Conservation (phyloP, 192 early-diverging fungal genomes). For the Backusella circina region DNA sequence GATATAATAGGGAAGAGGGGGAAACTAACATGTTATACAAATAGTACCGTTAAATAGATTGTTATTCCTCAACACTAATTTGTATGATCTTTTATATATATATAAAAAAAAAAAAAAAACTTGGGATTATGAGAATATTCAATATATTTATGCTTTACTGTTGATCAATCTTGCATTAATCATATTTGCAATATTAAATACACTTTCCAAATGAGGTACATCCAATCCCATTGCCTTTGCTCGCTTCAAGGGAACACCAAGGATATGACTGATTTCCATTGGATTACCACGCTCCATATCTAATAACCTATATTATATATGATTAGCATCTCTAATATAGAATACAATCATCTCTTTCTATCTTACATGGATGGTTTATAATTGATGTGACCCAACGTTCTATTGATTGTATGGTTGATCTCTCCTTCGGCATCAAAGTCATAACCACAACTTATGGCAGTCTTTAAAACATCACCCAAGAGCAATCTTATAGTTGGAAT, state of each 20-base stretch:
- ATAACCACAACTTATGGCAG: conserved; percentile 48
- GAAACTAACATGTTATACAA: neutral
- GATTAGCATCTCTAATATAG: neutral
- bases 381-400: conserved; percentile 28
- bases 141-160: neutral
- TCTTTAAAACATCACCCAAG: conserved; percentile 52
- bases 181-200: neutral
- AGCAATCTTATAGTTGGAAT: conserved; percentile 36
- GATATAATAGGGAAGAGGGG: neutral
- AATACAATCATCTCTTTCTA: neutral
- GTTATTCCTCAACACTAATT: neutral
- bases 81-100: no score
- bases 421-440: conserved; percentile 32
- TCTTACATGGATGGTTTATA: conserved; percentile 44
- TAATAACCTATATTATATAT: conserved; percentile 20
- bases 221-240: conserved; percentile 27
- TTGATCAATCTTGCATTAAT: neutral
- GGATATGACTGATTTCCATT: conserved; percentile 36
- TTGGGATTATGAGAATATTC: no score
- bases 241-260: conserved; percentile 30
- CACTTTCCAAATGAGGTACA: conserved; percentile 25
- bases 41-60: neutral
- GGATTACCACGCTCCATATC: conserved; percentile 39
- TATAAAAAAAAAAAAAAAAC: no score
- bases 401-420: conserved; percentile 27